A percentile compares a stretch with the other conserved stretches of the same genome.
phyloP scores from a whole-genome alignment of 1,284 basidiomycete species.

The Naganishia cerealis region DNA sequence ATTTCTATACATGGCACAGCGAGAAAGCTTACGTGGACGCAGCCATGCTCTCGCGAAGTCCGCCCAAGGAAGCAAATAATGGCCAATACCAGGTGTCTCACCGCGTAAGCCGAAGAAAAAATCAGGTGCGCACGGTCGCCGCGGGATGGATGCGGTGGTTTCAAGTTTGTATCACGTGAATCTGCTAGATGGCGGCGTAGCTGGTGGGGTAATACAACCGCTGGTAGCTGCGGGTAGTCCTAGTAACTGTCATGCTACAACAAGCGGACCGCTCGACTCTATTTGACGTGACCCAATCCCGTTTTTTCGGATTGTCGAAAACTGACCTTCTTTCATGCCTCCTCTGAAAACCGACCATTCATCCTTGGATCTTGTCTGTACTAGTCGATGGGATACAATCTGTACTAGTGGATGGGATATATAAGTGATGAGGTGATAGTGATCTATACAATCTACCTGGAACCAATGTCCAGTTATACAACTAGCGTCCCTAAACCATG shows the following conservation, averaged over 20 bases:
- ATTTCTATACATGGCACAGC: not conserved
- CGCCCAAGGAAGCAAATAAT: conserved; percentile 1
- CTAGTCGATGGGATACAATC: too few relatives aligned
- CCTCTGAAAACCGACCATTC: too few relatives aligned
- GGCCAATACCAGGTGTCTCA: conserved; percentile 10
- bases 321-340: too few relatives aligned
- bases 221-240: not conserved
- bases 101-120: conserved; percentile 26
- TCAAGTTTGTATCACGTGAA: conserved; percentile 11
- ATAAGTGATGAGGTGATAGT: too few relatives aligned
- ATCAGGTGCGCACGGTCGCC: conserved; percentile 4
- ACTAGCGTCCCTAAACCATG: not conserved
- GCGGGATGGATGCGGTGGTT: not conserved
- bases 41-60: not conserved
- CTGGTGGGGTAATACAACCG: too few relatives aligned
- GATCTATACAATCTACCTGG: not conserved
- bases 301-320: too few relatives aligned
- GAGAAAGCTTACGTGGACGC: not conserved
- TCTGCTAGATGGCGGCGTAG: too few relatives aligned
- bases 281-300: too few relatives aligned
- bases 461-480: not conserved
- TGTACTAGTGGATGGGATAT: too few relatives aligned
- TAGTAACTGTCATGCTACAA: too few relatives aligned
- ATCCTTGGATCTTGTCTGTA: too few relatives aligned
- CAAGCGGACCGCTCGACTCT: too few relatives aligned